Conservation (phyloP, 176 grass and related monocot genomes). For the Hordeum vulgare region DNA sequence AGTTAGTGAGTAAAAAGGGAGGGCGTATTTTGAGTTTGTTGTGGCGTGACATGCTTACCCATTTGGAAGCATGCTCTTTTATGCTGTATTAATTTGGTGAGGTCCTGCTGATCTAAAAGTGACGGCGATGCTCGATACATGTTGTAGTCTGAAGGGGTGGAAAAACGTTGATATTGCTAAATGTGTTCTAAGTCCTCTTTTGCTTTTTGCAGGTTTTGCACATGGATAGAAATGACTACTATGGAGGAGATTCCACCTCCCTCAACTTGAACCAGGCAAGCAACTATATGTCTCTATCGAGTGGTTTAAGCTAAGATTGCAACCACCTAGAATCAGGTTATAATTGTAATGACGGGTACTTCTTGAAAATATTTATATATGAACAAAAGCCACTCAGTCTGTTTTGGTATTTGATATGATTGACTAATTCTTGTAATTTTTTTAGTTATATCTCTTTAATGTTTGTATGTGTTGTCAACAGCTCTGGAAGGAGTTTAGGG, state of each 20-base stretch:
- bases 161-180: too few relatives aligned
- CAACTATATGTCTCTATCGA: too few relatives aligned
- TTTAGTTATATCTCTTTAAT: background rate
- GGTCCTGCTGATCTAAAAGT: too few relatives aligned
- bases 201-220: too few relatives aligned
- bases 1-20: background rate
- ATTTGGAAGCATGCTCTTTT: too few relatives aligned
- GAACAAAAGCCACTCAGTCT: background rate
- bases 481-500: constrained; percentile 84
- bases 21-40: background rate
- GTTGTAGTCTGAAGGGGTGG: too few relatives aligned
- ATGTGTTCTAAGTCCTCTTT: too few relatives aligned
- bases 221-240: too few relatives aligned
- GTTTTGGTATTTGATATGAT: background rate
- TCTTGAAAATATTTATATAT: background rate
- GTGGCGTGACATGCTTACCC: background rate
- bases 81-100: too few relatives aligned
- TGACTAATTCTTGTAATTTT: background rate
- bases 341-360: background rate
- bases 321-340: background rate
- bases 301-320: background rate
- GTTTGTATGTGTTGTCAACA: constrained; percentile 1
- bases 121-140: too few relatives aligned
- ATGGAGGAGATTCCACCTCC: too few relatives aligned
- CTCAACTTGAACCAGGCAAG: too few relatives aligned